Conservation (phyloP, 2,329 filamentous ascomycete species). For the Clathrospora elynae region DNA sequence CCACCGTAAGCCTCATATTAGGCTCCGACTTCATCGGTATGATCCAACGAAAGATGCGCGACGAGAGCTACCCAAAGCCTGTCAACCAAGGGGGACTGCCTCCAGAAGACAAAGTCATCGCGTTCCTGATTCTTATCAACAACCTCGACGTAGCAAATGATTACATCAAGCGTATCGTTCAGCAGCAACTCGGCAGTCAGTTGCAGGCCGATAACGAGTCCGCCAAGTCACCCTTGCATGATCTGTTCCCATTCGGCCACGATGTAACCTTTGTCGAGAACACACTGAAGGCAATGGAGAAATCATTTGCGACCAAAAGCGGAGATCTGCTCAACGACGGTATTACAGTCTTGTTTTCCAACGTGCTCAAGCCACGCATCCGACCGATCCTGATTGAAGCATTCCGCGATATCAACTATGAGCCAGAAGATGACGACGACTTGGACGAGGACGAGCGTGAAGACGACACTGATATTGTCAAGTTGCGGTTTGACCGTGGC, state of each 20-base stretch:
- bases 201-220: constrained; percentile 48
- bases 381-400: constrained; percentile 84
- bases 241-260: constrained; percentile 79
- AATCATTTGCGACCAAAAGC: constrained; percentile 76
- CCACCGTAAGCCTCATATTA: constrained; percentile 78
- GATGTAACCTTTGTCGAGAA: constrained; percentile 73
- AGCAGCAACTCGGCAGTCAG: constrained; percentile 61
- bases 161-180: constrained; percentile 86
- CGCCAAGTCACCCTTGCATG: constrained; percentile 50
- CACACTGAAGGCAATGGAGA: constrained; percentile 70
- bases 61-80: constrained; percentile 88
- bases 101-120: constrained; percentile 83
- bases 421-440: constrained; percentile 56
- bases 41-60: constrained; percentile 96
- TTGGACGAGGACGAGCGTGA: constrained; percentile 55
- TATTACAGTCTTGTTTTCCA: constrained; percentile 81
- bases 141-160: constrained; percentile 91
- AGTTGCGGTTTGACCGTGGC: constrained; percentile 77
- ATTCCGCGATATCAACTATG: constrained; percentile 90
- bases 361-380: constrained; percentile 83
- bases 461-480: constrained; percentile 66
- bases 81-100: constrained; percentile 78
- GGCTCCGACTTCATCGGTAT: constrained; percentile 92
- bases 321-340: constrained; percentile 83
- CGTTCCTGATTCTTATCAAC: constrained; percentile 93